phyloP scores from a whole-genome alignment of 2,329 filamentous ascomycete species.

The Zymoseptoria ardabiliae region DNA sequence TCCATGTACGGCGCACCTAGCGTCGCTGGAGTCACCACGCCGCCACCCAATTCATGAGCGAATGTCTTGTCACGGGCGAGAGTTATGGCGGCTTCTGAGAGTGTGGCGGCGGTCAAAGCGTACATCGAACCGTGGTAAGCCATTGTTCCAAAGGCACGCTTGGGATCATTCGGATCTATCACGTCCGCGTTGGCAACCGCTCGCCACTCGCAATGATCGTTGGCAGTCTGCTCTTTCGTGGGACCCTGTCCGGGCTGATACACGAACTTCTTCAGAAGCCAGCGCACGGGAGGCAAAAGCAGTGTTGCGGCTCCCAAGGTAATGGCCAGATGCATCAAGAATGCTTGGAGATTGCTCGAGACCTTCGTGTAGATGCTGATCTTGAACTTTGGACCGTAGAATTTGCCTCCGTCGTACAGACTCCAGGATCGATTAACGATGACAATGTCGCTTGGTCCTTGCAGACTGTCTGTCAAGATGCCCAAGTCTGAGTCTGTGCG shows the following conservation, averaged over 20 bases:
- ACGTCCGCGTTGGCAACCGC: slow-evolving; percentile 57
- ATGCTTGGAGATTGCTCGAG: slow-evolving; percentile 41
- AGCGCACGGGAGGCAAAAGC: slow-evolving; percentile 46
- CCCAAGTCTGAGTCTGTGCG: slow-evolving; percentile 50
- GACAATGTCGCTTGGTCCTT: slow-evolving; percentile 46
- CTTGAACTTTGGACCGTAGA: slow-evolving; percentile 52
- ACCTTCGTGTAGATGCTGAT: slow-evolving; percentile 52
- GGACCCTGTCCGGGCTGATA: slow-evolving; percentile 47
- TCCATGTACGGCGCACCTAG: slow-evolving; percentile 62
- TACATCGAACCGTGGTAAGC: slow-evolving; percentile 58
- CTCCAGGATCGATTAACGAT: slow-evolving; percentile 56
- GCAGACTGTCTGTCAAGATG: slow-evolving; percentile 48
- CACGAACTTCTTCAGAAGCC: slow-evolving; percentile 40
- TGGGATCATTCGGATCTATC: slow-evolving; percentile 35
- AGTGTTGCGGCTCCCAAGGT: slow-evolving; percentile 41
- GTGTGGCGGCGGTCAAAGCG: slow-evolving; percentile 55
- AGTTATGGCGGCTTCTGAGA: slow-evolving; percentile 58
- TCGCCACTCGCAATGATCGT: slow-evolving; percentile 56
- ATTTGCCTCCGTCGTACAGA: slow-evolving; percentile 43
- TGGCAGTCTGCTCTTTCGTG: slow-evolving; percentile 42
- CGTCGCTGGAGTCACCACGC: slow-evolving; percentile 64
- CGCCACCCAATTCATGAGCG: slow-evolving; percentile 52
- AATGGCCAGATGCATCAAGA: slow-evolving; percentile 44
- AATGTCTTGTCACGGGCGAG: slow-evolving; percentile 52
- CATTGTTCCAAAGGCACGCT: slow-evolving; percentile 51